These are phyloP conservation scores for Citrus hindsii DNA, from an alignment of 345 rosid genomes.

Conservation along the genomic window DNA sequence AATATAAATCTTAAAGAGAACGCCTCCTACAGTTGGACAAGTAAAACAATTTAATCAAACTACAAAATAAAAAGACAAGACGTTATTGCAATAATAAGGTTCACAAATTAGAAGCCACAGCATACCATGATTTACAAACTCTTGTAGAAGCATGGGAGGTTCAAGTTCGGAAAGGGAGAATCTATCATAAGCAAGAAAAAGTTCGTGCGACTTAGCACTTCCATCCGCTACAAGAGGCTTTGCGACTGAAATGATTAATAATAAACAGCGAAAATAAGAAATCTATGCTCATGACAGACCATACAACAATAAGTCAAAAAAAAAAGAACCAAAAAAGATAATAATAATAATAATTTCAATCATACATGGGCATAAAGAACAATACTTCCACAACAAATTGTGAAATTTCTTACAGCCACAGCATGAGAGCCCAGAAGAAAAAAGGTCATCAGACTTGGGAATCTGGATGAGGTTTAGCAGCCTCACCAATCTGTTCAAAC, in stretches of 20 bases:
- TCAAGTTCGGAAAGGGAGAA: conserved; percentile 71
- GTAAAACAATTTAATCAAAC: conserved; percentile 1
- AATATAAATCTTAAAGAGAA: conserved; percentile 78
- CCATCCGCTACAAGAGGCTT: conserved; percentile 91
- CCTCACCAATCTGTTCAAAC: background rate
- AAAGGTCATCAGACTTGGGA: background rate
- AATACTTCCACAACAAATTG: background rate
- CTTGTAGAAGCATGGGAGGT: conserved; percentile 86
- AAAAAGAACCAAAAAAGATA: no score
- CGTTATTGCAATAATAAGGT: background rate
- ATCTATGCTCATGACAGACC: background rate
- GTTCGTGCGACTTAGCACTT: conserved; percentile 78
- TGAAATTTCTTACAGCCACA: background rate
- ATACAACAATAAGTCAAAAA: background rate
- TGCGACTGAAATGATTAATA: conserved; percentile 54
- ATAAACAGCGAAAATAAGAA: conserved; percentile 5
- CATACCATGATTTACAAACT: conserved; percentile 92
- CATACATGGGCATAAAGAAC: background rate
- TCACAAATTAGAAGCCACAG: background rate
- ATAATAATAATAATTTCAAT: background rate
- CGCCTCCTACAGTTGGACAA: conserved; percentile 53
- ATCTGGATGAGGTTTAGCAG: background rate
- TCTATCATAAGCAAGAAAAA: conserved; percentile 75
- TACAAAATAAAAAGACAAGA: background rate
- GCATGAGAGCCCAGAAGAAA: background rate